Evolutionary conservation across 139 green algal genomes (phyloP).

Genomic region (Chlamydomonas sp.): DNA sequence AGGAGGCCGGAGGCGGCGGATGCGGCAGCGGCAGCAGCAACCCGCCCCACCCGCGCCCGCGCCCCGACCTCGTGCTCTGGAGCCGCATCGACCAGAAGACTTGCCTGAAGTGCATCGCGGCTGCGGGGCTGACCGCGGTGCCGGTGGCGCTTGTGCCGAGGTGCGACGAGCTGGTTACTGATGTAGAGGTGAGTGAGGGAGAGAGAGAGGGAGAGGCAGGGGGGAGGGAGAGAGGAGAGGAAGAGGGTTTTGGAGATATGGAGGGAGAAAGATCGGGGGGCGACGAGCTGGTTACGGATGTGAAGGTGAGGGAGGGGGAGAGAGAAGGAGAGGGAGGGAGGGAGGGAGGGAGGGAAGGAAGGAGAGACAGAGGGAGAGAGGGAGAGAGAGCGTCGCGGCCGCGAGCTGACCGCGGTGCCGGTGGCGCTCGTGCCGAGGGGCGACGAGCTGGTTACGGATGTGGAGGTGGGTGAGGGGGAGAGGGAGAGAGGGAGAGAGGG

Average conservation of each 20-base stretch:
- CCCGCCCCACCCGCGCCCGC: neutral
- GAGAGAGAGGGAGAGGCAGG: neutral
- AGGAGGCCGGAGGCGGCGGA: too few species aligned
- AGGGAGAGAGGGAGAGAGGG: neutral
- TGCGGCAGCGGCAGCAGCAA: neutral
- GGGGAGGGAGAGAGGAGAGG: too few species aligned
- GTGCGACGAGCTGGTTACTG: constrained; percentile 75
- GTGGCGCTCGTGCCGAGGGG: constrained; percentile 44
- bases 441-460: constrained; percentile 79
- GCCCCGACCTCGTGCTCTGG: constrained; percentile 78
- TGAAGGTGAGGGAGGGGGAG: neutral
- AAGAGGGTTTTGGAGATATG: too few species aligned
- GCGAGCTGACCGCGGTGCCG: constrained; percentile 51
- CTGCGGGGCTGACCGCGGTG: constrained; percentile 44
- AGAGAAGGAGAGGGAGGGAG: neutral
- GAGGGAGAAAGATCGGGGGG: too few species aligned
- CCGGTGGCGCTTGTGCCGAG: constrained; percentile 48
- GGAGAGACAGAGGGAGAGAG: neutral
- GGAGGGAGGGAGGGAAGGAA: neutral
- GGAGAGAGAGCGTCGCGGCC: constrained; percentile 69
- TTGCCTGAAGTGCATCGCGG: constrained; percentile 85
- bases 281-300: neutral
- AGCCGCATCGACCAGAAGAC: constrained; percentile 96
- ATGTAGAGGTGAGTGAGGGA: constrained; percentile 43
- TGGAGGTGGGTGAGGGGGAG: constrained; percentile 26